These are phyloP conservation scores for Ormosia emarginata DNA, from an alignment of 306 rosid genomes.

Conservation along the genomic window DNA sequence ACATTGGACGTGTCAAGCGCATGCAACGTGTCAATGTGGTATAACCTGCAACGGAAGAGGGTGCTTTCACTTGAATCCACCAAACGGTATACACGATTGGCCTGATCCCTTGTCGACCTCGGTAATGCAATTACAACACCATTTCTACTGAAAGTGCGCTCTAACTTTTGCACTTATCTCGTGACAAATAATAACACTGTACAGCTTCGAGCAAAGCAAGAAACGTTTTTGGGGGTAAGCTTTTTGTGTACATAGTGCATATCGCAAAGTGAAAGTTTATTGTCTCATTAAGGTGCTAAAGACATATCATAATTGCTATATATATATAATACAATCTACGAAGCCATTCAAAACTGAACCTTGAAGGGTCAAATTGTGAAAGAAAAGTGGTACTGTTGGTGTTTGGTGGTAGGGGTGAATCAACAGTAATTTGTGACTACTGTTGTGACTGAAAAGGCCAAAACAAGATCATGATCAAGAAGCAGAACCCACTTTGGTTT, in stretches of 20 bases:
- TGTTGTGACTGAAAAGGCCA: neutral
- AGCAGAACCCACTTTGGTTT: constrained; percentile 3
- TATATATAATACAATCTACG: constrained; percentile 14
- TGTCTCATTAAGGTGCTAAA: constrained; percentile 46
- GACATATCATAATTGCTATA: constrained; percentile 16
- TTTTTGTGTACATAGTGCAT: neutral
- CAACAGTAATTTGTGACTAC: neutral
- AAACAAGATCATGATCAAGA: constrained; percentile 15
- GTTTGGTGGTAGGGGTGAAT: neutral
- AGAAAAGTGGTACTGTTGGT: neutral
- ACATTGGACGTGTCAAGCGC: constrained; percentile 33
- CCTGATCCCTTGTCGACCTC: neutral
- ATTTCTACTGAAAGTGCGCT: constrained; percentile 14
- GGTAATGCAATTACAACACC: constrained; percentile 15
- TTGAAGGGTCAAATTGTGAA: neutral
- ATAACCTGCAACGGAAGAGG: neutral
- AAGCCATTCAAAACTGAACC: neutral
- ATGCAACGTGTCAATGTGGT: constrained; percentile 24
- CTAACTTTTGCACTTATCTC: neutral
- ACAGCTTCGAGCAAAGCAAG: neutral
- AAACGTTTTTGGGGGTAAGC: neutral
- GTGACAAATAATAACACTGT: neutral
- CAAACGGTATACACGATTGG: neutral
- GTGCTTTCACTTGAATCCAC: neutral
- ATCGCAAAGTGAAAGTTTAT: constrained; percentile 40